phyloP scores from a whole-genome alignment of 192 early-diverging fungal species.

The Martensiomyces pterosporus region DNA sequence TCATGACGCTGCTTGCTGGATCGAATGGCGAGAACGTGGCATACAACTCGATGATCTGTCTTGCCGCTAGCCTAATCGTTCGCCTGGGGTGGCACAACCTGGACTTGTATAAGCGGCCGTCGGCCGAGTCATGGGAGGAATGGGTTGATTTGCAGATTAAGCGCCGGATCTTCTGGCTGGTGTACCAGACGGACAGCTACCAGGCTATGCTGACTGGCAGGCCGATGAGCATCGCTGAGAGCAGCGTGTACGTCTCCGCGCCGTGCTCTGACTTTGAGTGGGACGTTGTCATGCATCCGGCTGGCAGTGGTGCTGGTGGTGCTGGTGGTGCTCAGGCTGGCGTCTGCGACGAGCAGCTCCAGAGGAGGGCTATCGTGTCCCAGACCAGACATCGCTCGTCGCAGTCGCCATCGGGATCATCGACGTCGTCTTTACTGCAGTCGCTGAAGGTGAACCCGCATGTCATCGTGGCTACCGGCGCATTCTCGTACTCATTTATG shows the following conservation, averaged over 20 bases:
- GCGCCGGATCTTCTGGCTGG: conserved; percentile 47
- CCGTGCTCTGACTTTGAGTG: conserved; percentile 50
- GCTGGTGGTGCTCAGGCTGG: too few species aligned
- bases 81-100: conserved; percentile 44
- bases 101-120: conserved; percentile 36
- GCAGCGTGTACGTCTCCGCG: conserved; percentile 43
- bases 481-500: conserved; percentile 52
- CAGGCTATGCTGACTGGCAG: conserved; percentile 50
- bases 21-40: conserved; percentile 43
- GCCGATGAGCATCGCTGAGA: conserved; percentile 41
- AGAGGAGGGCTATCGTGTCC: conserved; percentile 2
- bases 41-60: conserved; percentile 50
- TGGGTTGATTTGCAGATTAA: conserved; percentile 38
- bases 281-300: conserved; percentile 23
- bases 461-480: conserved; percentile 44
- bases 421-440: conserved; percentile 14
- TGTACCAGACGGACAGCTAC: conserved; percentile 52
- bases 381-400: conserved; percentile 15
- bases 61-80: conserved; percentile 44
- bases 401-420: conserved; percentile 26
- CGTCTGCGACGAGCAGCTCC: background rate
- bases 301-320: too few species aligned
- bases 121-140: conserved; percentile 32
- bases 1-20: conserved; percentile 43
- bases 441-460: conserved; percentile 25